Percentiles rank a stretch among this genome's conserved stretches.
Conservation (phyloP, 2,329 filamentous ascomycete species). For the Fusarium sp. region DNA sequence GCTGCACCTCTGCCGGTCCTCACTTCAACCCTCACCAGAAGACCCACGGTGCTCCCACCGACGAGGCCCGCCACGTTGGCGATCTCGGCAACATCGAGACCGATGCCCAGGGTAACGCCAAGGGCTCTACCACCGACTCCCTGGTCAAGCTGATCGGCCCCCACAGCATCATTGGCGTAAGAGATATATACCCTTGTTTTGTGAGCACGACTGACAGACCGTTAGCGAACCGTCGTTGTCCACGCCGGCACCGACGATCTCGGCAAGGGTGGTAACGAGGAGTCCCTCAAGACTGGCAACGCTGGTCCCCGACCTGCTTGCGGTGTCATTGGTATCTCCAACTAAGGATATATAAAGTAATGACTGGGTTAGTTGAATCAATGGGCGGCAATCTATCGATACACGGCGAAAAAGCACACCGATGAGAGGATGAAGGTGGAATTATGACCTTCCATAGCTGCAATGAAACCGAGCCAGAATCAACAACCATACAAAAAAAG, state of each 20-base stretch:
- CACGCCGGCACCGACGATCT: constrained; percentile 97
- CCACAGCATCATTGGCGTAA: constrained; percentile 92
- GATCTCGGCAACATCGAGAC: constrained; percentile 98
- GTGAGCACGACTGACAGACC: constrained; percentile 6
- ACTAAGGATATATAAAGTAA: constrained; percentile 60
- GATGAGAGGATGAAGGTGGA: constrained; percentile 5
- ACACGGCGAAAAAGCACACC: background rate
- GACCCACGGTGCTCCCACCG: constrained; percentile 88
- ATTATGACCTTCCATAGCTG: constrained; percentile 29
- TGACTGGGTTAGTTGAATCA: constrained; percentile 13
- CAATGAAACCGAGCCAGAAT: constrained; percentile 29
- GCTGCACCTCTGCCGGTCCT: constrained; percentile 97
- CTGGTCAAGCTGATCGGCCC: constrained; percentile 96
- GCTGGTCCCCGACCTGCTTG: constrained; percentile 94
- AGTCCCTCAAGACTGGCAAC: constrained; percentile 99
- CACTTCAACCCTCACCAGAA: constrained; percentile 99
- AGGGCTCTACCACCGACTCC: constrained; percentile 83
- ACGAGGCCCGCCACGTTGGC: constrained; percentile 92
- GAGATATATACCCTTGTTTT: constrained; percentile 41
- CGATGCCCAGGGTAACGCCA: constrained; percentile 89
- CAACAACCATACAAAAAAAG: background rate
- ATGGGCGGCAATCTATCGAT: background rate
- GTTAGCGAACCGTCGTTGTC: constrained; percentile 90
- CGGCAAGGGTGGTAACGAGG: constrained; percentile 89
- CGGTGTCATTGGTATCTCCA: constrained; percentile 92